Evolutionary conservation across 2,329 filamentous ascomycete species (phyloP), one percentile per base, ranked within the genome.

Genomic region (Fusarium sterilihyphosum): DNA sequence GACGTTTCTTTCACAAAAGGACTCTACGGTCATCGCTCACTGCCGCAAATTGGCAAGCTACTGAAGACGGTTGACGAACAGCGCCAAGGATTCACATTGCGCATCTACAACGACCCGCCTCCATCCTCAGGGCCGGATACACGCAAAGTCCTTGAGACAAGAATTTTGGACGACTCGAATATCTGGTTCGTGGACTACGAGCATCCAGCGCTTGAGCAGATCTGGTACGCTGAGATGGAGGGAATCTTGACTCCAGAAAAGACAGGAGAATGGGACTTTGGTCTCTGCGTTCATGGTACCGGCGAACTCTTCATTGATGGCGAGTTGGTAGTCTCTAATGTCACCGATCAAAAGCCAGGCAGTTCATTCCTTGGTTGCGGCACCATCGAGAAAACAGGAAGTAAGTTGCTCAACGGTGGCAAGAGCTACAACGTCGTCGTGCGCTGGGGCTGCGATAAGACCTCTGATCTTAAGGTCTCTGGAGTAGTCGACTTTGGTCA

Each of bases 361-460:
- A 61, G 38, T n/a, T 62, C 62, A 6, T 62, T 65, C 22, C 38
- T 65, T 0, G 62, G 62, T 1, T 65, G 57, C 2, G 62, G 62
- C 2, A 65, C 62, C 8, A 2, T 62, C 0, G 62, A 65, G 1
- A 52, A 62, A 3, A 65, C 26, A 2, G 62, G 62, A 0, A 31
- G 13, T 7, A 65, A 44, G 3, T 1, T 18, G 1, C 62, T 65
- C 1, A 18, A 43, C 0, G 31, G 31, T 1, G 62, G 62, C 0
- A 50, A n/a, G 7, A 44, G 11, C 1, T 65, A 65, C 18, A 50
- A 29, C 2, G 38, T 65, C 1, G 13, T 50, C 8, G 62, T 65
- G 11, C 38, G 46, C 8, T 65, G 62, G 62, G 62, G 44, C 24
- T 65, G 62, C 22, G 62, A 62, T 4, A 65, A 65, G 13, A 65